Base-by-base conservation (phyloP, 306 rosid genomes). In the Cicer chorassanicum region DNA sequence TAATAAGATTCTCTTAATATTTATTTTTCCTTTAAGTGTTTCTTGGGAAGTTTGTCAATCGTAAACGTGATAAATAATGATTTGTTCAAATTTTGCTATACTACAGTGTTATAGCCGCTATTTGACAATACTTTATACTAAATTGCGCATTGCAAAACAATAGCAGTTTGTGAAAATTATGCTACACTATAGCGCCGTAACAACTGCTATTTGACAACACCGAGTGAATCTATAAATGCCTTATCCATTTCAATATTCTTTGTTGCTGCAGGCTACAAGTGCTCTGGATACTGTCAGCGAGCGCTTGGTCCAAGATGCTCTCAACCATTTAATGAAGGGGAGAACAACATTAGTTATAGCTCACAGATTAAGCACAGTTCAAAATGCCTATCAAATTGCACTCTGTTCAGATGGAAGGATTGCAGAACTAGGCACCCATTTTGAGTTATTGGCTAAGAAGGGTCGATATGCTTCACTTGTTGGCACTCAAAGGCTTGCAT, bases 341-440 rank as follows among this genome's bases (percentile, higher is more conserved):
- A 87, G 98, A 81, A 94, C 97, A 19, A 94, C 97, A 2, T 78
- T 92, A 85, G 99, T 94, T 44, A 87, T 92, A 75, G 99, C 97
- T 64, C 99, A 94, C 74, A 84, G 95, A 49, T 82, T 94, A 80
- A 94, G 97, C 88, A 90, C 98, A 0, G 96, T 94, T 38, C 97
- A 91, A 78, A 91, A 85, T 77, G 97, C 98, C 41, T 86, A 90
- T 83, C 96, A 88, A 84, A 91, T 94, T 77, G 98, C 97, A 43
- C 59, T 87, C 24, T 87, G 91, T 66, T 88, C 94, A 1, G 88
- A 84, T 13, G 97, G 97, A 46, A 82, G 57, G 85, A 57, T 94
- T 63, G 82, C 84, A 6, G 97, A 94, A 80, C 87, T 88, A 13
- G 99, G 98, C 65, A 88, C 89, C 14, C 98, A 91, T 83, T 72